phyloP scores from a whole-genome alignment of 371 early-diverging fungal species.

The Saksenaea oblongispora region DNA sequence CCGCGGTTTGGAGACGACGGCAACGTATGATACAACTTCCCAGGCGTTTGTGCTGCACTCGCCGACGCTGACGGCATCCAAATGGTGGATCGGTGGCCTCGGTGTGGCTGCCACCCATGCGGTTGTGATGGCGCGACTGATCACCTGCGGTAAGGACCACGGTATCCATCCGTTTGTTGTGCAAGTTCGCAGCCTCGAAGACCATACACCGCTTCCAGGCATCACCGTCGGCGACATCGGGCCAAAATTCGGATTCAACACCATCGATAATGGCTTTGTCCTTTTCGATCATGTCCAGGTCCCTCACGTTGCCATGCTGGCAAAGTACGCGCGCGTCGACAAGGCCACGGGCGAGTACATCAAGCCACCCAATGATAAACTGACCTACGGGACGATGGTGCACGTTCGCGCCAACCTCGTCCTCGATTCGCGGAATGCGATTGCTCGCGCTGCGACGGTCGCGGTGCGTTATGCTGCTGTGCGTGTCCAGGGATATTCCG shows the following conservation, averaged over 20 bases:
- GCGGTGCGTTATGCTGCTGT: constrained; percentile 53
- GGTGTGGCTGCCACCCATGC: constrained; percentile 77
- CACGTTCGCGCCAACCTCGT: constrained; percentile 70
- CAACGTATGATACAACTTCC: constrained; percentile 78
- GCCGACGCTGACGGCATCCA: constrained; percentile 76
- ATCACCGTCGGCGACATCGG: constrained; percentile 91
- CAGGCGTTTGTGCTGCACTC: constrained; percentile 87
- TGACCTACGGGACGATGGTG: constrained; percentile 81
- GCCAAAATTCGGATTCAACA: constrained; percentile 83
- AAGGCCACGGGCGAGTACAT: constrained; percentile 65
- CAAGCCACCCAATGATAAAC: constrained; percentile 71
- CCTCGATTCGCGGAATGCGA: constrained; percentile 44
- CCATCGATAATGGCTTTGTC: constrained; percentile 87
- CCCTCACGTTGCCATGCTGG: constrained; percentile 79
- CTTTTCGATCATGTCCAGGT: constrained; percentile 78
- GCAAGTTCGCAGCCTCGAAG: constrained; percentile 79
- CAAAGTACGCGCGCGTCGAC: constrained; percentile 74
- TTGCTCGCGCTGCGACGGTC: constrained; percentile 57
- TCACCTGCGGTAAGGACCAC: constrained; percentile 75
- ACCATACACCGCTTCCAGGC: constrained; percentile 79
- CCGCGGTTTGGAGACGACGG: constrained; percentile 87
- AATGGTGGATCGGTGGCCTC: constrained; percentile 93
- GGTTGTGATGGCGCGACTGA: constrained; percentile 85
- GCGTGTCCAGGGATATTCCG: constrained; percentile 51
- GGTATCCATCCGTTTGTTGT: constrained; percentile 90